Evolutionary conservation across 1,139 yeast species (phyloP).

Genomic region (Taphrina sp.): DNA sequence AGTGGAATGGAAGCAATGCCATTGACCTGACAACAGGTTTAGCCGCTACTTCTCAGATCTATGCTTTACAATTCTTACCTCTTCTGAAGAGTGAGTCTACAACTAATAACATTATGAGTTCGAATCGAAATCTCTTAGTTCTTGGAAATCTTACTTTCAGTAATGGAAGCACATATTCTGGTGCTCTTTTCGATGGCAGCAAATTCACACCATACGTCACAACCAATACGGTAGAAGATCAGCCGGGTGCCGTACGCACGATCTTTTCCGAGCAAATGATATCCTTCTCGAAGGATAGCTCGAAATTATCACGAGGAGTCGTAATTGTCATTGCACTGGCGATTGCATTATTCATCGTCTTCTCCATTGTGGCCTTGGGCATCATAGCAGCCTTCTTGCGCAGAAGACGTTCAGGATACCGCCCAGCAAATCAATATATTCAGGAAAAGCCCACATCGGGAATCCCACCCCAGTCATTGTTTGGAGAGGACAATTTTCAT

Average conservation of each 20-base stretch:
- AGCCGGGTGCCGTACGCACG: constrained; percentile 41
- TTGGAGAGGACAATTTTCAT: constrained; percentile 18
- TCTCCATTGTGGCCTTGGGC: constrained; percentile 63
- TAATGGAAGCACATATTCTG: constrained; percentile 59
- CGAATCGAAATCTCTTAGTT: constrained; percentile 54
- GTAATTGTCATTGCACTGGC: constrained; percentile 88
- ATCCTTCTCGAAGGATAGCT: constrained; percentile 35
- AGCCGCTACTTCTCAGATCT: constrained; percentile 41
- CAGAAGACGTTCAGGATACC: constrained; percentile 49
- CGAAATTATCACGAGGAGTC: constrained; percentile 57
- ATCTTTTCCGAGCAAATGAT: constrained; percentile 36
- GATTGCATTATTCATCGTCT: constrained; percentile 76
- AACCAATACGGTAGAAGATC: constrained; percentile 41
- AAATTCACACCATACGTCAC: constrained; percentile 69
- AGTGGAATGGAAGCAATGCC: constrained; percentile 42
- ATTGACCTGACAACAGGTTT: constrained; percentile 46
- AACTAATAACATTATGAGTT: constrained; percentile 47
- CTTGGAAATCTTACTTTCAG: constrained; percentile 60
- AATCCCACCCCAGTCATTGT: constrained; percentile 17
- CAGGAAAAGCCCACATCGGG: constrained; percentile 6
- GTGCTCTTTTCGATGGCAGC: constrained; percentile 68
- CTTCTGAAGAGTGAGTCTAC: constrained; percentile 41
- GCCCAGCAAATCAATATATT: constrained; percentile 27
- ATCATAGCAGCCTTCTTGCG: constrained; percentile 55
- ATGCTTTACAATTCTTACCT: constrained; percentile 45